Evolutionary conservation across 202 grass and related monocot genomes (phyloP).

Genomic region (Saccharum hybrid): DNA sequence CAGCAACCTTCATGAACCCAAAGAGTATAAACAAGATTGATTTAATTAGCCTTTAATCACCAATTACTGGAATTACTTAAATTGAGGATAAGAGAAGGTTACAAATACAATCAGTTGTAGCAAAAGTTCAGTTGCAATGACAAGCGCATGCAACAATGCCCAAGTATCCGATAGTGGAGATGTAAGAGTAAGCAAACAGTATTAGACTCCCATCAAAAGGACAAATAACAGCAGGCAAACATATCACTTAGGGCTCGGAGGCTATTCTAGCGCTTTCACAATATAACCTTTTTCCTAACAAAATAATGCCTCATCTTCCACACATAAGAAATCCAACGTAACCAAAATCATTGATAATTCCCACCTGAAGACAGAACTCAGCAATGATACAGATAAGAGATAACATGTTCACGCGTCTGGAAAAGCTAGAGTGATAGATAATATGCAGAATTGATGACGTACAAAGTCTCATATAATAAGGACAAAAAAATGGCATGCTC

Average conservation of each 20-base stretch:
- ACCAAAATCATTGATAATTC: constrained; percentile 17
- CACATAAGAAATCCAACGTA: constrained; percentile 1
- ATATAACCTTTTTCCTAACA: constrained; percentile 20
- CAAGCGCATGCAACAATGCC: constrained; percentile 9
- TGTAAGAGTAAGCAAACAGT: constrained; percentile 41
- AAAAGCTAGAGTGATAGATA: constrained; percentile 28
- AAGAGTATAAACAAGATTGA: constrained; percentile 26
- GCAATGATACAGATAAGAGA: constrained; percentile 16
- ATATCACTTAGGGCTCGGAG: not conserved
- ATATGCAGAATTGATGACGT: constrained; percentile 20
- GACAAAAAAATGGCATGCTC: constrained; percentile 17
- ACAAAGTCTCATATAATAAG: constrained; percentile 27
- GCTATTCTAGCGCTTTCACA: constrained; percentile 21
- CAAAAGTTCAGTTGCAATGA: constrained; percentile 6
- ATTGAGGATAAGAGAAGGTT: constrained; percentile 29
- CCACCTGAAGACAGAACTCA: constrained; percentile 32
- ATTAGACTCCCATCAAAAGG: constrained; percentile 19
- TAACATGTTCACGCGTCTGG: constrained; percentile 6
- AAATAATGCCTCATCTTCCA: constrained; percentile 16
- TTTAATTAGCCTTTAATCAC: constrained; percentile 7
- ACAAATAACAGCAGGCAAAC: constrained; percentile 27
- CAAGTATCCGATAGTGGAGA: constrained; percentile 26
- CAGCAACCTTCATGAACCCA: not conserved
- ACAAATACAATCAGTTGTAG: constrained; percentile 16
- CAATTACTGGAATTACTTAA: constrained; percentile 21